Evolutionary conservation across 164 flowering plant genomes (phyloP), one percentile per base, ranked within the genome.

Genomic region (Sedum album): DNA sequence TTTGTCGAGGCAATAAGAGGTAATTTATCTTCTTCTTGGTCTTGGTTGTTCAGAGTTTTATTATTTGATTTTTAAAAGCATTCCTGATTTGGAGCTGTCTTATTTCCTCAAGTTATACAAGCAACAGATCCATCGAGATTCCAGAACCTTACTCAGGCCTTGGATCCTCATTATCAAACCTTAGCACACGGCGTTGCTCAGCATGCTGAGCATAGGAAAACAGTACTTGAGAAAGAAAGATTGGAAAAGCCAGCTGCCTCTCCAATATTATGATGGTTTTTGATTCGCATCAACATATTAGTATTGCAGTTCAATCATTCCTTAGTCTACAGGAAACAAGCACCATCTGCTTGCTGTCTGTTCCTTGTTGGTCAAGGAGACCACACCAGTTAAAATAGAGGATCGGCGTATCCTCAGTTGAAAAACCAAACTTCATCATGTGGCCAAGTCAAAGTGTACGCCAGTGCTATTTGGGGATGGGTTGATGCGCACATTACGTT

Each of bases 1-100:
- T 95, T 95, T 74, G 91, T 92, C 61, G 97, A 95, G 72, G 74
- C 91, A 0, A 61, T 89, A 36, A 89, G 87, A 85, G 97, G 99
- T 92, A 74, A 66, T 1, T 46, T 20, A 2, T 14, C 5, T 57
- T 13, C 14, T 57, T 57, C 36, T 48, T 44, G 18, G 46, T 65
- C 7, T 23, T 6, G 15, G 38, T 30, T 17, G 26, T 25, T 15
- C 48, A 15, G 48, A 17, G 18, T 23, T 30, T 20, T 49, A 55
- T 41, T n/a, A n/a, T n/a, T n/a, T n/a, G n/a, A n/a, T n/a, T n/a
- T 46, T 62, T 60, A 18, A 35, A 11, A 49, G 48, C 48, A 44
- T 44, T 44, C 48, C 48, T 44, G 4, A 44, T 44, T 11, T 44
- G 48, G 48, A 17, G 17, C 17, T 44, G 17, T 44, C 15, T 44